These are phyloP conservation scores for Syncephalastrum racemosum DNA, from an alignment of 371 early-diverging fungal genomes.

Conservation along the genomic window DNA sequence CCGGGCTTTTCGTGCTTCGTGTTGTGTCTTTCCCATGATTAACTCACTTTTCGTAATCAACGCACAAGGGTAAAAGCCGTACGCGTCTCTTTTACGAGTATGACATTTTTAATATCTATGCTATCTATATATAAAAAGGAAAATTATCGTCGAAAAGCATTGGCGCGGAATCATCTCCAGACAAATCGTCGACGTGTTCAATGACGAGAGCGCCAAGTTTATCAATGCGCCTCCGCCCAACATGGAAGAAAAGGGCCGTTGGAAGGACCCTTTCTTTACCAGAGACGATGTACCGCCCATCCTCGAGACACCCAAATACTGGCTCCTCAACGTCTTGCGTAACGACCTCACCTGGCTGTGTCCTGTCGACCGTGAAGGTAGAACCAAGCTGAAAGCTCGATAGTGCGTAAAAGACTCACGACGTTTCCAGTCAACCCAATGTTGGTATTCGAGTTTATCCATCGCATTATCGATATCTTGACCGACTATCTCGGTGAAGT, in stretches of 20 bases:
- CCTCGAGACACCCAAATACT: conserved; percentile 64
- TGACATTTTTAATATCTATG: conserved; percentile 4
- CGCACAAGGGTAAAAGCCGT: conserved; percentile 52
- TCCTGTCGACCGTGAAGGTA: conserved; percentile 77
- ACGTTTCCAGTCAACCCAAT: conserved; percentile 72
- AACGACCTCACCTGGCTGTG: conserved; percentile 74
- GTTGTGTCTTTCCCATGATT: conserved; percentile 46
- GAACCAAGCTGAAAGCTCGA: background rate
- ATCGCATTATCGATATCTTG: conserved; percentile 78
- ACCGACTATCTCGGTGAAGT: conserved; percentile 81
- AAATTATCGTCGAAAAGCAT: conserved; percentile 86
- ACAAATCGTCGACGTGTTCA: conserved; percentile 70
- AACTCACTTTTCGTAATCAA: conserved; percentile 69
- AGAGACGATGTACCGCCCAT: conserved; percentile 69
- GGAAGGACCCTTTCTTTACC: conserved; percentile 50
- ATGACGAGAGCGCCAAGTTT: conserved; percentile 60
- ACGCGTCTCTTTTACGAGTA: background rate
- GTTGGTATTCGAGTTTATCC: conserved; percentile 83
- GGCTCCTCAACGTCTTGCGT: conserved; percentile 67
- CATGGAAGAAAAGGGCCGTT: conserved; percentile 22
- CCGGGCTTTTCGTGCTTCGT: too few relatives aligned
- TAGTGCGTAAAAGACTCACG: conserved; percentile 7
- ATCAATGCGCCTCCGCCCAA: conserved; percentile 44
- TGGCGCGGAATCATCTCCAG: conserved; percentile 77
- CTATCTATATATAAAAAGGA: conserved; percentile 42